Percentiles rank a stretch among this genome's conserved stretches.
phyloP scores from a whole-genome alignment of 2,329 filamentous ascomycete genomes.

The Aureobasidium sp. region DNA sequence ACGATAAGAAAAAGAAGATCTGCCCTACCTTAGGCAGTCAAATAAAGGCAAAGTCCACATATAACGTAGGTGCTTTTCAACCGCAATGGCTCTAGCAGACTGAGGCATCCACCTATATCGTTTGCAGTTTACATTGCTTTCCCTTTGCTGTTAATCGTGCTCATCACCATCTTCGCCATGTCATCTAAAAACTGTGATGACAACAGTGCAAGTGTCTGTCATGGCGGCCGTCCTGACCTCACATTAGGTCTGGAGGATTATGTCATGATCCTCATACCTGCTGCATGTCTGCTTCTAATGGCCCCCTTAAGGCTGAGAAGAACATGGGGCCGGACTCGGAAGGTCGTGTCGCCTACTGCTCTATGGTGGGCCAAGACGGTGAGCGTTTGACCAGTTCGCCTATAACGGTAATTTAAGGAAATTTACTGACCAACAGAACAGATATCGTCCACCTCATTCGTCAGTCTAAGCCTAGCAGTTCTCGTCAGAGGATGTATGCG shows the following conservation, averaged over 20 bases:
- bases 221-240: constrained; percentile 16
- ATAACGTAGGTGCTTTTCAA: not conserved
- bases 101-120: not conserved
- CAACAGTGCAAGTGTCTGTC: not conserved
- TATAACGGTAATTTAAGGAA: too few species aligned
- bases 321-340: constrained; percentile 16
- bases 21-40: constrained; percentile 9
- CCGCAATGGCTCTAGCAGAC: not conserved
- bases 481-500: constrained; percentile 14
- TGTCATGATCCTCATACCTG: constrained; percentile 21
- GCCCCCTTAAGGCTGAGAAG: constrained; percentile 22
- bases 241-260: constrained; percentile 23
- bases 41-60: not conserved
- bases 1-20: not conserved
- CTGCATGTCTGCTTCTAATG: constrained; percentile 19
- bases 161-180: not conserved
- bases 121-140: not conserved
- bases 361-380: constrained; percentile 19
- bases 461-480: constrained; percentile 18
- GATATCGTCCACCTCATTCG: constrained; percentile 16
- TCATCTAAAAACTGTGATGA: not conserved
- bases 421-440: not conserved
- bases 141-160: too few species aligned
- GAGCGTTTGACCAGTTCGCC: not conserved
- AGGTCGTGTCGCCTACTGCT: constrained; percentile 17